Conservation (phyloP, 148 eudicot genomes). For the Camellia lanceoleosa region DNA sequence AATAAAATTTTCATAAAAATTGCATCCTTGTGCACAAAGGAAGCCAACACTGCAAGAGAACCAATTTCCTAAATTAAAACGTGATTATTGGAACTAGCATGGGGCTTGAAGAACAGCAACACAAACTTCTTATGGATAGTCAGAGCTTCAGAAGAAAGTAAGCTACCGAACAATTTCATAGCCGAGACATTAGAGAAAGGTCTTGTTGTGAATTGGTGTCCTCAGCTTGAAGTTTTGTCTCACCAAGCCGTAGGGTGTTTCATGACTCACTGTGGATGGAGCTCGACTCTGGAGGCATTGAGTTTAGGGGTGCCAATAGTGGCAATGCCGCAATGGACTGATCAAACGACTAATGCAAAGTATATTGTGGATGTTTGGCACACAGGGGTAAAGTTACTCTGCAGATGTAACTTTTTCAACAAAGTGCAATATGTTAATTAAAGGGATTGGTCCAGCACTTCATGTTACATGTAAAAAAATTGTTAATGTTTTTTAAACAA, state of each 20-base stretch:
- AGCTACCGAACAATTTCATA: not conserved
- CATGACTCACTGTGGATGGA: constrained; percentile 59
- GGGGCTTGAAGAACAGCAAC: constrained; percentile 21
- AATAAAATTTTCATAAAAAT: not conserved
- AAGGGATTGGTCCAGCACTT: too few species aligned
- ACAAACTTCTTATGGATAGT: constrained; percentile 53
- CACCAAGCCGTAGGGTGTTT: constrained; percentile 24
- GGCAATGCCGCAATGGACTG: constrained; percentile 46
- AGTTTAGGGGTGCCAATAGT: constrained; percentile 49
- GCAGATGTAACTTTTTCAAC: too few species aligned
- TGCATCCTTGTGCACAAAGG: not conserved
- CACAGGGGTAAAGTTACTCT: too few species aligned
- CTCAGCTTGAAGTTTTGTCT: constrained; percentile 15
- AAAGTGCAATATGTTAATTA: too few species aligned
- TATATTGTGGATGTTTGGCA: constrained; percentile 40
- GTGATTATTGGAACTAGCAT: constrained; percentile 51
- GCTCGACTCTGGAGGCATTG: constrained; percentile 50
- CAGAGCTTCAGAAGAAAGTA: constrained; percentile 38
- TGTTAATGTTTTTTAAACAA: too few species aligned
- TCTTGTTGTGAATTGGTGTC: constrained; percentile 15
- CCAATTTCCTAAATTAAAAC: too few species aligned
- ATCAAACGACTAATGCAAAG: constrained; percentile 51
- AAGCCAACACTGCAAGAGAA: constrained; percentile 8
- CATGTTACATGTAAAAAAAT: too few species aligned
- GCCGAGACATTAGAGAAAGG: not conserved